A percentile compares a stretch with the other conserved stretches of the same genome.
Conservation (phyloP, 306 rosid genomes). For the Rosa lucieae region DNA sequence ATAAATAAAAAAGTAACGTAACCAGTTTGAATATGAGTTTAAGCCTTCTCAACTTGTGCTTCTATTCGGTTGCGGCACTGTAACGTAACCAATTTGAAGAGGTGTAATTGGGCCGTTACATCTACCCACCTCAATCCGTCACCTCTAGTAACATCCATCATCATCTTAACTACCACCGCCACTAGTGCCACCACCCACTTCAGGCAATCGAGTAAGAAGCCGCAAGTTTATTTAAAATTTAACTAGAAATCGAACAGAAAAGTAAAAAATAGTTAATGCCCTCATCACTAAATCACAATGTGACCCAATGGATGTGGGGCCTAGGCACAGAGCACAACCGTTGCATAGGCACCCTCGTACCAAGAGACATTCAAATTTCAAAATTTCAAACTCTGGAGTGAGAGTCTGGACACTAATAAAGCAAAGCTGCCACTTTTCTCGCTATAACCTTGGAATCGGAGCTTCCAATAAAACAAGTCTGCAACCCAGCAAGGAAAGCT, state of each 20-base stretch:
- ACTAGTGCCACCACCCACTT: too few species aligned
- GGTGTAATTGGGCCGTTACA: too few species aligned
- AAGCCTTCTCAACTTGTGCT: too few species aligned
- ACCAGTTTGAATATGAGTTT: too few species aligned
- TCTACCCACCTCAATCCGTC: too few species aligned
- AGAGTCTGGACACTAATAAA: constrained; percentile 12
- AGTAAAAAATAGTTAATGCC: not conserved
- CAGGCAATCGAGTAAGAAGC: too few species aligned
- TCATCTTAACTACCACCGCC: too few species aligned
- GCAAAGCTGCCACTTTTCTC: constrained; percentile 45
- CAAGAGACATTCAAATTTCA: constrained; percentile 67
- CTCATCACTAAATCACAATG: not conserved
- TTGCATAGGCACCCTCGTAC: constrained; percentile 39
- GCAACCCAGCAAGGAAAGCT: not conserved
- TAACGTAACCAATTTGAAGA: too few species aligned
- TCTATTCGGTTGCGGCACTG: too few species aligned
- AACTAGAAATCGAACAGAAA: not conserved
- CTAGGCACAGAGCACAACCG: constrained; percentile 45
- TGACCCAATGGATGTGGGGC: constrained; percentile 10
- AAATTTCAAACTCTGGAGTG: constrained; percentile 44
- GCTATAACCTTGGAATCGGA: constrained; percentile 21
- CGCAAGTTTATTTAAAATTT: too few species aligned
- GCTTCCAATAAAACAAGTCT: constrained; percentile 6
- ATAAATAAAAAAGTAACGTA: too few species aligned
- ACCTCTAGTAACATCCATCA: too few species aligned